Evolutionary conservation across 2,329 filamentous ascomycete species (phyloP).

Genomic region (Trichothecium sympodiale): DNA sequence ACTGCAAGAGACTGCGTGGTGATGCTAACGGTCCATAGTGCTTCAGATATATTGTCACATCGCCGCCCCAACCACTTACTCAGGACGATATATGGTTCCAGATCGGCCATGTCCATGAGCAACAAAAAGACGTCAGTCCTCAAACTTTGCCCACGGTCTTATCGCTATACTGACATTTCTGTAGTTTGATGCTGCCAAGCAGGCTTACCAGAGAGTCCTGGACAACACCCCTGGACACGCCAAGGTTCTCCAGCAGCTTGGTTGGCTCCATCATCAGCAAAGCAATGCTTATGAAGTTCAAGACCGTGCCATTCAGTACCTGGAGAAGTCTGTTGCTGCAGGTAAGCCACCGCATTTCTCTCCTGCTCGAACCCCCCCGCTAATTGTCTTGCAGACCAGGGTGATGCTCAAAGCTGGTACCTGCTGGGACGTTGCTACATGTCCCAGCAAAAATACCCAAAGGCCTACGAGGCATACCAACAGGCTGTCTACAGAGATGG

Average conservation of each 20-base stretch:
- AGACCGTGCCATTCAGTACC: constrained; percentile 90
- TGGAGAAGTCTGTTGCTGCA: constrained; percentile 91
- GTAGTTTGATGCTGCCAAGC: constrained; percentile 90
- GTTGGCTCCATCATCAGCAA: constrained; percentile 95
- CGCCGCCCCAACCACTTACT: constrained; percentile 82
- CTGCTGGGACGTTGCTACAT: constrained; percentile 96
- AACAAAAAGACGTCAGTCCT: constrained; percentile 85
- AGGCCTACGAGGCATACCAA: constrained; percentile 96
- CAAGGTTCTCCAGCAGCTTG: constrained; percentile 94
- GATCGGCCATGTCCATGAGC: constrained; percentile 96
- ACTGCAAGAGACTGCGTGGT: background rate
- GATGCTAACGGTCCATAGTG: constrained; percentile 44
- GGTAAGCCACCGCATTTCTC: constrained; percentile 56
- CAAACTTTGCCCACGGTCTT: background rate
- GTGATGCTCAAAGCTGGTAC: constrained; percentile 97
- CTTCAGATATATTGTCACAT: constrained; percentile 95
- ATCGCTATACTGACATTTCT: constrained; percentile 16
- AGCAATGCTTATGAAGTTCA: constrained; percentile 85
- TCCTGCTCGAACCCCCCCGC: no score
- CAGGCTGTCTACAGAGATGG: constrained; percentile 97
- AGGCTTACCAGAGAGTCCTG: constrained; percentile 83
- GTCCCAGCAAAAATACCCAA: constrained; percentile 98
- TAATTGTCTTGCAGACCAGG: no score
- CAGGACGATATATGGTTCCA: constrained; percentile 99
- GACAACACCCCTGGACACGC: constrained; percentile 93